Base-by-base conservation (phyloP, 352 stramenopile species). In the Phytophthora sp. region DNA sequence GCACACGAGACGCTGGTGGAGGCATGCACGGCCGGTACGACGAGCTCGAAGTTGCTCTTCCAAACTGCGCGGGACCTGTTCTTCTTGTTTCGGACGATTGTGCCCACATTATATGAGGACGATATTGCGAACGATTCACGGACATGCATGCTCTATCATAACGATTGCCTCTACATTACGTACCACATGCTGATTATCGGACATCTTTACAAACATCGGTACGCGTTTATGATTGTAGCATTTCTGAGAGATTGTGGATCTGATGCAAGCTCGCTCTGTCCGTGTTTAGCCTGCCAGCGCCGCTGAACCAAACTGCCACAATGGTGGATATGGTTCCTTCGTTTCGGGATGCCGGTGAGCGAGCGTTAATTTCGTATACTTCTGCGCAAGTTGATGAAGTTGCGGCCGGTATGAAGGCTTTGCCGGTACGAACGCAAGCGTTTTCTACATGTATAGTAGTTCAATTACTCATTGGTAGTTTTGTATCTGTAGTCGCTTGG, bases 311-410 rank as follows among this genome's bases (percentile, higher is more conserved):
- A 31, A 93, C 77, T 26, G 77, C 66, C 10, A 91, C 84, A 17
- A 93, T 95, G 84, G 54, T 92, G 23, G 87, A 95, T 43, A 86
- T 95, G 79, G 77, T 94, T 2, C 83, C 84, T 15, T 70, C 68
- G 0, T 84, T 91, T 27, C 77, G 83, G 39, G 81, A 91, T 28
- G 66, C 73, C 11, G 84, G 77, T 23, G 87, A 94, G 49, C 61
- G 54, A 15, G 76, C 69, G 12, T 70, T 95, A 35, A 79, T 63
- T 41, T 55, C 69, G 20, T 92, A 81, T 43, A 66, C 67, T 0
- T 62, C 68, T 32, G 50, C 37, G 1, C 65, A 87, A 38, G 74
- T 68, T 0, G 72, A 89, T 26, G 77, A 92, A 18, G 41, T 92
- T 35, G 26, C 74, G 12, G 54, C 54, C 15, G 74, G 66, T 1